Evolutionary conservation across 1,284 basidiomycete genomes (phyloP).

Genomic region (Sutorius eximius): DNA sequence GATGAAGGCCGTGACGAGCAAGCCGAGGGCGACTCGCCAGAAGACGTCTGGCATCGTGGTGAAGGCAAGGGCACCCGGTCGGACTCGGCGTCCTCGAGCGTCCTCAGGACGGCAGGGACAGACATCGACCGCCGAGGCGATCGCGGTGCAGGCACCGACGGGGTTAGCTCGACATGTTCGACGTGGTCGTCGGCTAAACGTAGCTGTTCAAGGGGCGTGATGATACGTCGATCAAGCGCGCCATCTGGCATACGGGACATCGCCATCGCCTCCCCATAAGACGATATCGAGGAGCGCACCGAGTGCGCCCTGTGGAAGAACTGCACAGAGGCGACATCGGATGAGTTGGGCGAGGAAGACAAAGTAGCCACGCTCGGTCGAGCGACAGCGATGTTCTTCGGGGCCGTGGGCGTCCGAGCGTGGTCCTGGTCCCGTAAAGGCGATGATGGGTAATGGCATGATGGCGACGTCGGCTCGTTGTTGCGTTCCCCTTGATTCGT

Average conservation of each 20-base stretch:
- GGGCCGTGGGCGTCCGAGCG: constrained; percentile 2
- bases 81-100: constrained; percentile 5
- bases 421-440: constrained; percentile 9
- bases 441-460: background rate
- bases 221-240: constrained; percentile 43
- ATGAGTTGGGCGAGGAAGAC: constrained; percentile 59
- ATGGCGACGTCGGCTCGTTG: constrained; percentile 18
- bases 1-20: constrained; percentile 12
- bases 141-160: background rate
- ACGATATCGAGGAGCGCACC: constrained; percentile 55
- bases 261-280: constrained; percentile 46
- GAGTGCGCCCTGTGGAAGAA: constrained; percentile 53
- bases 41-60: constrained; percentile 6
- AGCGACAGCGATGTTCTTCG: constrained; percentile 22
- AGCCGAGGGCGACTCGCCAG: constrained; percentile 7
- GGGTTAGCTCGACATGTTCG: background rate
- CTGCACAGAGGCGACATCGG: constrained; percentile 51
- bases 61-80: constrained; percentile 9
- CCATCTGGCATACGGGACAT: constrained; percentile 39
- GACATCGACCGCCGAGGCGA: constrained; percentile 23
- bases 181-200: constrained; percentile 30
- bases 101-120: constrained; percentile 13
- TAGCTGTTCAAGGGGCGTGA: constrained; percentile 51
- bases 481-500: constrained; percentile 10
- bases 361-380: constrained; percentile 44